Percentiles rank a stretch among this genome's conserved stretches.
Conservation (phyloP, 169 alveolate species). For the Cytauxzoon felis region DNA sequence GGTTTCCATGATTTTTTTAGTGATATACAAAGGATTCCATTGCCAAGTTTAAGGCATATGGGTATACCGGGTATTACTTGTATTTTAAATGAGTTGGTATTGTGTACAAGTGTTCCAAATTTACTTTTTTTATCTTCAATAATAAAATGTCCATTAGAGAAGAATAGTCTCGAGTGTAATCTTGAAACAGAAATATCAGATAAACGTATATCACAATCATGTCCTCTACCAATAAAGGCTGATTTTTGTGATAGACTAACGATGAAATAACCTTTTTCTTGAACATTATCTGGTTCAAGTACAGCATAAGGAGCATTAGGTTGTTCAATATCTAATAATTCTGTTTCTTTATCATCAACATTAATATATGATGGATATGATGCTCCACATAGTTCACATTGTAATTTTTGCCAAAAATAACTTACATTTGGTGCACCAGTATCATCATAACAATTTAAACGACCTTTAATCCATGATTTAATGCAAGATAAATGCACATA, state of each 20-base stretch:
- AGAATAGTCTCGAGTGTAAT: conserved; percentile 84
- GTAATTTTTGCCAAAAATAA: conserved; percentile 82
- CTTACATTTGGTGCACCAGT: conserved; percentile 61
- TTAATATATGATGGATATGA: conserved; percentile 77
- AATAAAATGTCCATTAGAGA: conserved; percentile 81
- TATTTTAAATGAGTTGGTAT: conserved; percentile 37
- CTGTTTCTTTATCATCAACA: conserved; percentile 70
- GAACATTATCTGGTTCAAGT: conserved; percentile 70
- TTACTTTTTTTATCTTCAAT: conserved; percentile 90
- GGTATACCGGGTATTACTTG: conserved; percentile 23
- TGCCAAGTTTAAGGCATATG: conserved; percentile 44
- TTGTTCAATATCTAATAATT: conserved; percentile 80
- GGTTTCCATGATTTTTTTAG: conserved; percentile 13
- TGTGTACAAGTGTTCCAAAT: conserved; percentile 90
- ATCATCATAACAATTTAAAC: conserved; percentile 70
- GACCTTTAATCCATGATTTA: conserved; percentile 87
- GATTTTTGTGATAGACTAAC: conserved; percentile 70
- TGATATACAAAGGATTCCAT: conserved; percentile 36
- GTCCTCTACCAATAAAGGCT: conserved; percentile 88
- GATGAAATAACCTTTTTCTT: conserved; percentile 74
- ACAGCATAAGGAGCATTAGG: conserved; percentile 82
- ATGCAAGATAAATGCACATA: conserved; percentile 91
- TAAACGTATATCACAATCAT: conserved; percentile 87
- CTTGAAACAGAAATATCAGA: conserved; percentile 93
- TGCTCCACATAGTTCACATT: conserved; percentile 91